A percentile compares a stretch with the other conserved stretches of the same genome.
Evolutionary conservation across 2,329 filamentous ascomycete genomes (phyloP).

Genomic region (Aspergillus pseudoglaucus): DNA sequence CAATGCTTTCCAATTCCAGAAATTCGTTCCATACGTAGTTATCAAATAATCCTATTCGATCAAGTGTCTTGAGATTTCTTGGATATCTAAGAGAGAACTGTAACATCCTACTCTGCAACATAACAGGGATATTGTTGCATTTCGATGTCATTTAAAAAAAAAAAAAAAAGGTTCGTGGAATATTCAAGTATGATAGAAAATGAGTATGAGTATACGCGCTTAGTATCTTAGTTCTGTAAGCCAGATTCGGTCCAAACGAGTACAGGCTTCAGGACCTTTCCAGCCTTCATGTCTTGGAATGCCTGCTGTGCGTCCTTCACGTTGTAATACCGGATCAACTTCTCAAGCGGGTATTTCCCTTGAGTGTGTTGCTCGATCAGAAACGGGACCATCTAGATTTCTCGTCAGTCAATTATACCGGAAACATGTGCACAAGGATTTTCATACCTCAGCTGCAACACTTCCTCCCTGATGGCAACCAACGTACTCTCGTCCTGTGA

Average conservation of each 20-base stretch:
- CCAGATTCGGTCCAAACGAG: slow-evolving; percentile 15
- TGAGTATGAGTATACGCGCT: too few relatives aligned
- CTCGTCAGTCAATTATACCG: neutral
- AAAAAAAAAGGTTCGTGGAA: too few relatives aligned
- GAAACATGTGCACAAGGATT: neutral
- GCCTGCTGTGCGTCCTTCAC: slow-evolving; percentile 22
- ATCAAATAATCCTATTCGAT: too few relatives aligned
- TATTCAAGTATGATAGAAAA: too few relatives aligned
- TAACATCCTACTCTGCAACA: too few relatives aligned
- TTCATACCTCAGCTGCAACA: slow-evolving; percentile 12
- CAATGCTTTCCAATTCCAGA: too few relatives aligned
- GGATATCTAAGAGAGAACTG: too few relatives aligned
- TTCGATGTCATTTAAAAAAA: too few relatives aligned
- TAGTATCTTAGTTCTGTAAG: too few relatives aligned
- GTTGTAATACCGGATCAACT: slow-evolving; percentile 40
- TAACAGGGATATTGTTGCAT: too few relatives aligned
- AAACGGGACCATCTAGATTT: slow-evolving; percentile 30
- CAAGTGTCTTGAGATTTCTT: too few relatives aligned
- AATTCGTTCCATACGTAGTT: too few relatives aligned
- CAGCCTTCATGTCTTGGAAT: slow-evolving; percentile 20
- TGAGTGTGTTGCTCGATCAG: slow-evolving; percentile 45
- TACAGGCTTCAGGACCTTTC: slow-evolving; percentile 22
- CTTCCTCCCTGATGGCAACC: slow-evolving; percentile 17
- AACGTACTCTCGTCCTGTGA: slow-evolving; percentile 14
- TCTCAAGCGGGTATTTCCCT: slow-evolving; percentile 45